Evolutionary conservation across 495 filamentous ascomycete species (phyloP).

Genomic region (Chlorociboria aeruginascens): DNA sequence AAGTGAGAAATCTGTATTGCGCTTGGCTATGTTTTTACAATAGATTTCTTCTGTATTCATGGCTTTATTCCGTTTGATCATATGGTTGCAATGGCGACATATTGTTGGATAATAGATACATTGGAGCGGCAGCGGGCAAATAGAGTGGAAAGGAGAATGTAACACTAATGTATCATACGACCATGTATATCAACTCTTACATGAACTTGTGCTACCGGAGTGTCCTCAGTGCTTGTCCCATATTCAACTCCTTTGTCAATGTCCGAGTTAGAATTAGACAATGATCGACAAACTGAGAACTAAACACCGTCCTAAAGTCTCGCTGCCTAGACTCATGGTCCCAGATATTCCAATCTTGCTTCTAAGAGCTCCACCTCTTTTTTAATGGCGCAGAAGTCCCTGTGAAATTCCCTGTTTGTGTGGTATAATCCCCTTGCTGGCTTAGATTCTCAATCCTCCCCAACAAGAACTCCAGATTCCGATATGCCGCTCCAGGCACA

Average conservation of each 20-base stretch:
- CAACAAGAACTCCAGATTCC: conserved; percentile 57
- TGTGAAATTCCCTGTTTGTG: conserved; percentile 8
- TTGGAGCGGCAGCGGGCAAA: too few species aligned
- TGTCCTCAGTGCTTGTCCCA: too few species aligned
- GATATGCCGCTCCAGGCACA: conserved; percentile 50
- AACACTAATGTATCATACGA: too few species aligned
- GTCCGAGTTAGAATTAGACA: too few species aligned
- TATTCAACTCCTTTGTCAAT: too few species aligned
- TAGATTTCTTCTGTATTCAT: not conserved
- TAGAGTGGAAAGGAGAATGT: too few species aligned
- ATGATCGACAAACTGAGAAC: too few species aligned
- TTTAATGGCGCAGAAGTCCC: not conserved
- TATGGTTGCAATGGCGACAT: not conserved
- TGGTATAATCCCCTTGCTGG: conserved; percentile 3
- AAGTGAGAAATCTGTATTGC: conserved; percentile 9
- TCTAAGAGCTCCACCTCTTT: not conserved
- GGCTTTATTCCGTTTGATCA: not conserved
- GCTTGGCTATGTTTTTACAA: not conserved
- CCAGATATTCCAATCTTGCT: not conserved
- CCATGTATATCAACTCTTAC: too few species aligned
- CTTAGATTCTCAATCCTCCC: conserved; percentile 35
- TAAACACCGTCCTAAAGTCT: too few species aligned
- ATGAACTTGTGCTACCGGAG: too few species aligned
- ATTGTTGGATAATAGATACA: too few species aligned
- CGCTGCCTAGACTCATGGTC: too few species aligned